Evolutionary conservation across 306 rosid species (phyloP), one percentile per base, ranked within the genome.

Genomic region (Neltuma alba): DNA sequence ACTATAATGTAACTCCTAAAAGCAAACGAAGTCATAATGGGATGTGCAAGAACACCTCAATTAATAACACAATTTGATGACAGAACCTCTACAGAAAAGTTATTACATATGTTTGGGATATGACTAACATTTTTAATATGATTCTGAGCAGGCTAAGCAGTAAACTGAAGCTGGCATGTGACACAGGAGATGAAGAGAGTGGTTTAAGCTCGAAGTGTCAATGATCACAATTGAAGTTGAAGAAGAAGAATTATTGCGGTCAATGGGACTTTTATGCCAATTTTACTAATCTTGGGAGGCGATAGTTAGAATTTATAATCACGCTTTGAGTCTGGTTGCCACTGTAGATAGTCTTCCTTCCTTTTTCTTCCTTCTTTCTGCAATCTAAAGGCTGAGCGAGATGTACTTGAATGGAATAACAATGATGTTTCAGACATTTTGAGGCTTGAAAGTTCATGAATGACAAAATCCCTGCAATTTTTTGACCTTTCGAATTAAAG

Each of bases 111-210:
- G 33, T 58, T 54, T 9, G 36, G 16, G 34, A 58, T 18, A 48
- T 57, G 33, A 31, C 83, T 84, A 57, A 82, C 48, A 30, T 41
- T 18, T 79, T 75, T 25, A 30, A 21, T 14, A 77, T 38, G 37
- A 72, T 72, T 75, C n/a, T 85, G 80, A 44, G 74, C 92, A 90
- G 94, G 89, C 88, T 37, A 88, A 88, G 76, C 90, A 77, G 78
- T 87, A 61, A 78, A 69, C 71, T 28, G 23, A 75, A 65, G 84
- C n/a, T 73, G 71, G 63, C 42, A 50, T 78, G 80, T 61, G 38
- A 50, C 44, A 42, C 21, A 67, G 52, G 62, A 42, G 64, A 45
- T 8, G 36, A 68, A 68, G 72, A 40, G 52, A 67, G 45, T 70
- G 68, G 30, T 15, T 58, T 72, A 20, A 76, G 74, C 71, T 70